Percentiles rank a stretch among this genome's conserved stretches.
Conservation (phyloP, 768 basidiomycete species). For the Serendipita sp. region DNA sequence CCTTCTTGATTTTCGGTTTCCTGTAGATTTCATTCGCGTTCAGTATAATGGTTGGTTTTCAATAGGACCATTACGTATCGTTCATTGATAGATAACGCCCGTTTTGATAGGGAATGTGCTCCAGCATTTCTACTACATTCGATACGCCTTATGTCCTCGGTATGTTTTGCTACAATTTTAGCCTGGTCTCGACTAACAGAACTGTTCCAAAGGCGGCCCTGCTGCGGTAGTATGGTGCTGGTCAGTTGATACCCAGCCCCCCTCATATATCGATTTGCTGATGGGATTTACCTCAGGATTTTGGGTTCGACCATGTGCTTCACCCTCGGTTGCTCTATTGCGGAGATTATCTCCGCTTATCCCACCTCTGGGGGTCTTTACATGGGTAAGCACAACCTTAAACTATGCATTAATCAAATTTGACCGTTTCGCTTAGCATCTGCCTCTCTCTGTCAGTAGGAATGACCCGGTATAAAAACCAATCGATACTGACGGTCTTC, state of each 20-base stretch:
- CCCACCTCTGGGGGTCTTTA: conserved; percentile 16
- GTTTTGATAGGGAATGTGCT: background rate
- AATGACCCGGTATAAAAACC: conserved; percentile 5
- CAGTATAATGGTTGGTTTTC: background rate
- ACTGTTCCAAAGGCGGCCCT: background rate
- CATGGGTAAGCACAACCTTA: conserved; percentile 5
- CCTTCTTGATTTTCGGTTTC: too few species aligned
- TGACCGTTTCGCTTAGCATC: conserved; percentile 6
- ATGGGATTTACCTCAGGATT: background rate
- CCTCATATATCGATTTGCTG: background rate
- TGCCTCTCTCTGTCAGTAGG: conserved; percentile 8
- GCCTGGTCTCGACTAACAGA: too few species aligned
- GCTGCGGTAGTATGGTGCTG: background rate
- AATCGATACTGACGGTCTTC: background rate
- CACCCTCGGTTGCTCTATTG: conserved; percentile 15
- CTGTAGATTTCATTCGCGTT: background rate
- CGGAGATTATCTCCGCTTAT: conserved; percentile 16
- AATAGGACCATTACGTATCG: background rate
- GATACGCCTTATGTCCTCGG: background rate
- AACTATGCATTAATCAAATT: too few species aligned
- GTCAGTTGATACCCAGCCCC: background rate
- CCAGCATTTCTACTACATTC: background rate
- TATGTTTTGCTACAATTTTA: background rate
- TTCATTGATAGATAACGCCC: background rate
- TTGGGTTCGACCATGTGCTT: conserved; percentile 14